Evolutionary conservation across 179 eudicot species (phyloP).

Genomic region (Heliamphora pulchella): DNA sequence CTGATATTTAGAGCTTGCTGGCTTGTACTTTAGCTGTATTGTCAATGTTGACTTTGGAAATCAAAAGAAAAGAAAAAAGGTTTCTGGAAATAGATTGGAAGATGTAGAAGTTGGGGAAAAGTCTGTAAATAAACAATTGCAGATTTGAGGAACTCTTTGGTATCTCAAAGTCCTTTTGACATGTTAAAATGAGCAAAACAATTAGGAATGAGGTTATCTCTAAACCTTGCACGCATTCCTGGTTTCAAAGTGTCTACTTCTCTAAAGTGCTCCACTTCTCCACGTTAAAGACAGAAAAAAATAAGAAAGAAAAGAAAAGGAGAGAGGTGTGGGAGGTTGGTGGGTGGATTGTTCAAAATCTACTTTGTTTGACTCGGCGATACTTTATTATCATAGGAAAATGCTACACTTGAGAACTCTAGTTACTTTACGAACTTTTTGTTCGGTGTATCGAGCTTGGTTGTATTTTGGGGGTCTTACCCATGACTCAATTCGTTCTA

Average conservation of each 20-base stretch:
- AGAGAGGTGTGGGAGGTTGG: no score
- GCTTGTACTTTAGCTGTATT: neutral
- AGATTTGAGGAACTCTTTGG: conserved; percentile 1
- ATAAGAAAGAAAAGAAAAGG: neutral
- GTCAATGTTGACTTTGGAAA: neutral
- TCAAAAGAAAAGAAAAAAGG: neutral
- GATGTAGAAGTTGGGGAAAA: neutral
- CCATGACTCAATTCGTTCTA: no score
- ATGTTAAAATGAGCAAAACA: neutral
- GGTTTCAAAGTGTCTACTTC: neutral
- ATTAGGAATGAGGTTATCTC: neutral
- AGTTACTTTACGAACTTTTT: no score
- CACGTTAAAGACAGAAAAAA: neutral
- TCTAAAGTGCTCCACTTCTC: neutral
- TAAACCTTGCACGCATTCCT: neutral
- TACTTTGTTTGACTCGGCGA: neutral
- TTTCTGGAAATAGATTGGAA: neutral
- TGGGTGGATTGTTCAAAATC: neutral
- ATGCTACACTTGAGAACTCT: neutral
- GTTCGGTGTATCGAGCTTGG: no score
- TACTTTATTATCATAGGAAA: neutral
- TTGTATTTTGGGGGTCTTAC: no score
- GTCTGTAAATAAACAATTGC: neutral
- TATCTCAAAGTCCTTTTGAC: neutral
- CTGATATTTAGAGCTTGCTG: neutral